Base-by-base conservation (phyloP, 805 yeast species). In the Spathaspora boniae region DNA sequence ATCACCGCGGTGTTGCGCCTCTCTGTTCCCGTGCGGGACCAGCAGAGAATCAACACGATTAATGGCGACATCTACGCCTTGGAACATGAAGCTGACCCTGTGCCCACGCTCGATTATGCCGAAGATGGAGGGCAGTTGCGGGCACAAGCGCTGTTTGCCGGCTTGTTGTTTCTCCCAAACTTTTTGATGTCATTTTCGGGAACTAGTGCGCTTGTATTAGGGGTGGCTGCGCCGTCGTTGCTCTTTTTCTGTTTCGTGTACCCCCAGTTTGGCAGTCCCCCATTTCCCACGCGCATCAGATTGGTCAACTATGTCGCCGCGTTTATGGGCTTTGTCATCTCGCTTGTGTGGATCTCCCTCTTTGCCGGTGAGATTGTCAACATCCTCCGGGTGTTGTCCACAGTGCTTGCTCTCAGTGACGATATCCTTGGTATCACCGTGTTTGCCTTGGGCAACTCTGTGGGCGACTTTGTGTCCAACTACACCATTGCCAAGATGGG, bases 361-460 rank as follows among this genome's bases (percentile, higher is more conserved):
- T 70, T 83, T 26, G 91, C 94, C 1, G 72, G 76, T 3, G 85
- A 81, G 43, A 76, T 88, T 9, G 82, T 91, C 26, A 69, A 70
- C 3, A 65, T 81, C 1, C 57, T 91, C 30, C 75, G 79, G 34
- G 65, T 80, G 15, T 53, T 85, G 38, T 81, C 89, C 0, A 63
- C 74, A 1, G 64, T 80, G 0, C 74, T 76, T 34, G 55, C 74
- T 18, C 58, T 91, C 6, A 76, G 87, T 7, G 93, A 86, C 41
- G 87, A 88, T 3, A 71, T 89, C 9, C 60, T 91, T 17, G 98
- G 98, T 0, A 62, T 88, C 8, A 91, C 98, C 0, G 70, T 91
- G 0, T 84, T 91, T 56, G 96, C 98, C 0, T 62, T 91, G 40
- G 98, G 98, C 4, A 93, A 91, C 56, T 89, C 96, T 1, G 63